These are phyloP conservation scores for Suillus alpinus DNA, from an alignment of 768 basidiomycete species.

Conservation along the genomic window DNA sequence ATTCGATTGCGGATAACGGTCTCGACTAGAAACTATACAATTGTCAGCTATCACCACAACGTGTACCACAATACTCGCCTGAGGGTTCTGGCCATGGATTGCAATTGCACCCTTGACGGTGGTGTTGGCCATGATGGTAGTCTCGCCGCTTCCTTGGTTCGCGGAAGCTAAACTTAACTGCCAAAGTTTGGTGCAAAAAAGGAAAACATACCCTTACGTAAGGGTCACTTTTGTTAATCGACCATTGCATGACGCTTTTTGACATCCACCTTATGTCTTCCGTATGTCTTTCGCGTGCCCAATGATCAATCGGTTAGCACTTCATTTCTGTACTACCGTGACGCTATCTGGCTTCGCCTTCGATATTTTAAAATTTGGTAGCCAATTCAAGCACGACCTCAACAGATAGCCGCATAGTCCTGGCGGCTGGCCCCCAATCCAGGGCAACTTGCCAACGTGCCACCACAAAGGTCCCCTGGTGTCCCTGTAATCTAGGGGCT, in stretches of 20 bases:
- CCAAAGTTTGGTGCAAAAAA: not conserved
- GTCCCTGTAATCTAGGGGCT: not conserved
- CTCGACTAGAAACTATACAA: slow-evolving; percentile 81
- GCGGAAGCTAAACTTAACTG: not conserved
- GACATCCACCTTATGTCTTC: not conserved
- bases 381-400: not conserved
- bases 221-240: not conserved
- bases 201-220: not conserved
- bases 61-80: slow-evolving; percentile 49
- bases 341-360: not conserved
- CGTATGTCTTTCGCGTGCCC: not conserved
- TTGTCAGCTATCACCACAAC: slow-evolving; percentile 14
- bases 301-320: not conserved
- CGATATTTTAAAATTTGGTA: no score
- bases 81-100: slow-evolving; percentile 97
- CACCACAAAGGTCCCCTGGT: not conserved
- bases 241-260: not conserved
- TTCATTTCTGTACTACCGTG: not conserved
- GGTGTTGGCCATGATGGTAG: slow-evolving; percentile 79
- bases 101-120: slow-evolving; percentile 83
- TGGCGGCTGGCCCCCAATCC: not conserved
- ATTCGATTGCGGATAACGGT: slow-evolving; percentile 95
- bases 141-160: not conserved
- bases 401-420: not conserved
- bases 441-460: not conserved